phyloP scores from a whole-genome alignment of 208 protist genomes.

The Wallacemonas sp. region DNA sequence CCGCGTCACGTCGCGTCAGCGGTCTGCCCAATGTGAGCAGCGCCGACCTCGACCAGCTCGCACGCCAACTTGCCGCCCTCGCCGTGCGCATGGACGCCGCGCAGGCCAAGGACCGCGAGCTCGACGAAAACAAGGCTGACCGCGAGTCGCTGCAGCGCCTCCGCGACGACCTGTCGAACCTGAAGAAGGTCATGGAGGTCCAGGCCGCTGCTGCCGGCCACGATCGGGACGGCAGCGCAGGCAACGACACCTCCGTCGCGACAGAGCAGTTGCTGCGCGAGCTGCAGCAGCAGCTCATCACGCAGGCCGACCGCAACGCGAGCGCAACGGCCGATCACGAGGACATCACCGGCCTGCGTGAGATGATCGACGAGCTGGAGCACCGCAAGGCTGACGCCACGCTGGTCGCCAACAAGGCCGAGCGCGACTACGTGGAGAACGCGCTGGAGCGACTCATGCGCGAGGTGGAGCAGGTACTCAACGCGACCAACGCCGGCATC shows the following conservation, averaged over 20 bases:
- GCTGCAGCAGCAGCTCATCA: constrained; percentile 62
- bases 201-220: constrained; percentile 11
- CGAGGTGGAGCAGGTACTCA: constrained; percentile 92
- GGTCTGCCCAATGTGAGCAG: constrained; percentile 13
- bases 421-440: constrained; percentile 92
- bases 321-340: constrained; percentile 22
- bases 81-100: constrained; percentile 25
- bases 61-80: constrained; percentile 33
- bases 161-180: constrained; percentile 60
- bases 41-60: constrained; percentile 36
- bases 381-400: constrained; percentile 86
- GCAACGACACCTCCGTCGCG: constrained; percentile 17
- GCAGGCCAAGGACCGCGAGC: constrained; percentile 4
- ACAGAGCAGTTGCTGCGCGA: constrained; percentile 57
- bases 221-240: constrained; percentile 15
- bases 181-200: constrained; percentile 64
- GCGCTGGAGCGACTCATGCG: constrained; percentile 90
- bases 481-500: constrained; percentile 88
- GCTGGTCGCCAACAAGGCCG: constrained; percentile 90
- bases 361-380: constrained; percentile 76
- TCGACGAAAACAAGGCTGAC: constrained; percentile 79
- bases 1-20: constrained; percentile 4
- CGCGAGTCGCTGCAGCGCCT: constrained; percentile 62
- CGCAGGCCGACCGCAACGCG: constrained; percentile 33
- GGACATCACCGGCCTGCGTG: constrained; percentile 56